Evolutionary conservation across 2,329 filamentous ascomycete genomes (phyloP).

Genomic region (Paraconiothyrium sp.): DNA sequence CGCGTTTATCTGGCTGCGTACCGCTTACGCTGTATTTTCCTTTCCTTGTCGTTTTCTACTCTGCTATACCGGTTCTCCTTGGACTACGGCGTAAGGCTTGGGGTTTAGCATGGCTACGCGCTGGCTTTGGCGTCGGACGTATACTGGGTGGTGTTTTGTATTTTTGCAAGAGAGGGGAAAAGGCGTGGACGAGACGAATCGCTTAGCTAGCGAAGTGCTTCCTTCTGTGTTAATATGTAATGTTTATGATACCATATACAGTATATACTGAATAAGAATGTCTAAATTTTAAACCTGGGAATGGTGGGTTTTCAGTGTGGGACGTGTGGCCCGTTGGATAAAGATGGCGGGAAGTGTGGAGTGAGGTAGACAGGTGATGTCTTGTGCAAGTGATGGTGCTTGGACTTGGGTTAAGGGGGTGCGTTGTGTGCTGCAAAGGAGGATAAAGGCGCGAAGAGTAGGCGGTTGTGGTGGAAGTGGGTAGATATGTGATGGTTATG

Average conservation of each 20-base stretch:
- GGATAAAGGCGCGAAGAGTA: too few relatives aligned
- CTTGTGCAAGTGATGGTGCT: too few relatives aligned
- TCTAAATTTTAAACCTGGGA: neutral
- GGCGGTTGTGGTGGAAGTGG: too few relatives aligned
- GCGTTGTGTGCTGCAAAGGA: too few relatives aligned
- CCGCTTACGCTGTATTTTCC: slow-evolving; percentile 12
- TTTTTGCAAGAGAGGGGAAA: neutral
- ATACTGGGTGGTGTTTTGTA: neutral
- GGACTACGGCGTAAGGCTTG: neutral
- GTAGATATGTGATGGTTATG: too few relatives aligned
- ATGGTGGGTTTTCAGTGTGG: neutral
- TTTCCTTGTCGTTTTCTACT: neutral
- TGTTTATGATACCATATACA: slow-evolving; percentile 9
- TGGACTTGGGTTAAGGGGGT: too few relatives aligned
- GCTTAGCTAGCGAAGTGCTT: neutral
- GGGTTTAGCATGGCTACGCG: neutral
- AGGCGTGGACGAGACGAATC: neutral
- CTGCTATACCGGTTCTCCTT: neutral
- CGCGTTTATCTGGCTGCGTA: neutral
- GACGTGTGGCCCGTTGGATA: neutral
- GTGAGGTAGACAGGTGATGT: too few relatives aligned
- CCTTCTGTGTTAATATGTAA: slow-evolving; percentile 15
- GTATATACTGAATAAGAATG: neutral
- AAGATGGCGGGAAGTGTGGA: too few relatives aligned
- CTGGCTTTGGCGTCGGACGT: neutral